Base-by-base conservation (phyloP, 768 basidiomycete genomes). In the Naganishia kalamii region DNA sequence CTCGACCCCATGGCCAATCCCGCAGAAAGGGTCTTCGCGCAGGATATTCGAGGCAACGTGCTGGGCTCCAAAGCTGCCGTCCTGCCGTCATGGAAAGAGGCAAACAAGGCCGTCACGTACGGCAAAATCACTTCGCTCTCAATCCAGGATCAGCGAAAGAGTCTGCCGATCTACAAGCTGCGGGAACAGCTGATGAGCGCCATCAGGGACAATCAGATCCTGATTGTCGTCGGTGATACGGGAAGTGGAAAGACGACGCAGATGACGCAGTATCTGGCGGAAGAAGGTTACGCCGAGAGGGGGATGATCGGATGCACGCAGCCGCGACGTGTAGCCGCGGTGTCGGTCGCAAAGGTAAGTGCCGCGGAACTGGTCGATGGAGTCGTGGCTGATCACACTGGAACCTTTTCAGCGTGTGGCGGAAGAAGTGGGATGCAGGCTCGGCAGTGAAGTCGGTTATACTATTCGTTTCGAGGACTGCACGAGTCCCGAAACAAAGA, bases 381-480 rank as follows among this genome's bases (percentile, higher is more conserved):
- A 11, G 21, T 12, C 25, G 1, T 13, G 6, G n/a, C 25, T 25
- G 47, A 40, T 33, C 13, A 23, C 7, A 32, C 44, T 48, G 21
- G 19, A 11, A 32, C 19, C 25, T 35, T 11, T 30, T 17, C 59
- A 66, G 65, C 92, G 96, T 80, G 96, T 99, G 3, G 82, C 94
- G 2, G 96, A 99, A 78, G 96, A 99, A 80, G 94, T 99, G 17
- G 96, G 96, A 12, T 98, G 94, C 80, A 86, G 96, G 17, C 81
- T 99, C 10, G 96, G 96, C 6, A 91, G 93, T 75, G 96, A 98
- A 77, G 94, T 99, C 67, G 96, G 96, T 7, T 99, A 99, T 77
- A 89, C 89, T 6, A 97, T 99, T 71, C 94, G 96, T 81, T 99
- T 99, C 78, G 96, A 99, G 80, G 96, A 99, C 78, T 92, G 94